A percentile compares a stretch with the other conserved stretches of the same genome.
These are phyloP conservation scores for Quercus phellos DNA, from an alignment of 331 rosid species.

Conservation along the genomic window DNA sequence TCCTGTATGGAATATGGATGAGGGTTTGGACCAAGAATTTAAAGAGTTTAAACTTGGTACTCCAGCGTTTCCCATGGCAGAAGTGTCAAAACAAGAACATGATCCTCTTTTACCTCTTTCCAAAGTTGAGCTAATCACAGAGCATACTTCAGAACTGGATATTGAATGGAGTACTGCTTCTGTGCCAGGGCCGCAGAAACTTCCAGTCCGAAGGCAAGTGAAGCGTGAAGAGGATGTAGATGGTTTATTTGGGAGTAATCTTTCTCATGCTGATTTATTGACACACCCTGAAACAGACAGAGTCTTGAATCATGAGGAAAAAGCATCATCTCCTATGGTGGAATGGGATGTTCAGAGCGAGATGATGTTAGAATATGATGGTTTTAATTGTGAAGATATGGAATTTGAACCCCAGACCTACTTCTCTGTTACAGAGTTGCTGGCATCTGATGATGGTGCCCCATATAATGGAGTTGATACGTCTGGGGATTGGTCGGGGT, in stretches of 20 bases:
- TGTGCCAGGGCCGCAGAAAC: constrained; percentile 62
- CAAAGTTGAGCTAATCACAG: constrained; percentile 58
- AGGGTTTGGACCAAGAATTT: constrained; percentile 4
- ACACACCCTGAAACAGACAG: constrained; percentile 24
- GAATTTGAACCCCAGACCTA: constrained; percentile 79
- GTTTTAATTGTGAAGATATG: constrained; percentile 40
- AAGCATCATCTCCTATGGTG: constrained; percentile 17
- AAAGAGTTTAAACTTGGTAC: constrained; percentile 26
- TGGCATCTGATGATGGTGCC: constrained; percentile 46
- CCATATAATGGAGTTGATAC: constrained; percentile 43
- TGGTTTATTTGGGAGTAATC: constrained; percentile 28
- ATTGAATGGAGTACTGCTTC: constrained; percentile 45
- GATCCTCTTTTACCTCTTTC: constrained; percentile 72
- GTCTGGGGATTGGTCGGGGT: constrained; percentile 42
- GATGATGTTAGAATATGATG: constrained; percentile 37
- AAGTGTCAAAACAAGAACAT: constrained; percentile 30
- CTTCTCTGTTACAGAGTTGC: constrained; percentile 70
- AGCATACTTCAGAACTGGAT: constrained; percentile 43
- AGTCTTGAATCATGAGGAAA: constrained; percentile 32
- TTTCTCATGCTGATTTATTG: constrained; percentile 27
- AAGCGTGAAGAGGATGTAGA: constrained; percentile 68
- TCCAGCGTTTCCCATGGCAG: constrained; percentile 31
- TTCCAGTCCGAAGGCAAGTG: constrained; percentile 68
- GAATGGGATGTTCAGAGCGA: constrained; percentile 49
- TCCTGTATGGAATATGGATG: constrained; percentile 21